These are phyloP conservation scores for Austropuccinia psidii DNA, from an alignment of 1,284 basidiomycete species.

Conservation along the genomic window DNA sequence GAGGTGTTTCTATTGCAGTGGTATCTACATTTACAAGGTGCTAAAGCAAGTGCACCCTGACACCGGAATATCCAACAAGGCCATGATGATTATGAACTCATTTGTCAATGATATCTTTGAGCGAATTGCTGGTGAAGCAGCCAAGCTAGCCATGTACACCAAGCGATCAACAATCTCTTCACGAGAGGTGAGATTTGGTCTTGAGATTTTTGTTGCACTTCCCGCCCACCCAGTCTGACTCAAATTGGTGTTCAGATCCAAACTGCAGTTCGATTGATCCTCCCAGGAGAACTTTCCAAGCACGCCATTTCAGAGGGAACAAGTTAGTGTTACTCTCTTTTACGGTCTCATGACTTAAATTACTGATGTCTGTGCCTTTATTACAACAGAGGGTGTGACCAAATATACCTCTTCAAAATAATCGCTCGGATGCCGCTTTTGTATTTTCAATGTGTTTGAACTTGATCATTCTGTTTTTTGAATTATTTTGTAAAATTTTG, in stretches of 20 bases:
- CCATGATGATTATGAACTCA: constrained; percentile 88
- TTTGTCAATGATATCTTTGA: constrained; percentile 63
- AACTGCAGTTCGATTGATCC: constrained; percentile 80
- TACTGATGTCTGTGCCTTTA: not conserved
- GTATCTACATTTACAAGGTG: constrained; percentile 79
- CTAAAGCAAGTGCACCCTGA: constrained; percentile 90
- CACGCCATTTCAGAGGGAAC: constrained; percentile 71
- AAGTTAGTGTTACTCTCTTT: constrained; percentile 41
- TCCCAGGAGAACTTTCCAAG: constrained; percentile 76
- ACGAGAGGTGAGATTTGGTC: constrained; percentile 54
- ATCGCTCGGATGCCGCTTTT: too few relatives aligned
- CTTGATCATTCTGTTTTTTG: too few relatives aligned
- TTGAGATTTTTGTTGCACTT: not conserved
- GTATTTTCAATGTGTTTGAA: too few relatives aligned
- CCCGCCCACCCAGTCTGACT: not conserved
- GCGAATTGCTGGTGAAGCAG: constrained; percentile 80
- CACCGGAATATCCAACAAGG: constrained; percentile 95
- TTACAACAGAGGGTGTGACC: constrained; percentile 48
- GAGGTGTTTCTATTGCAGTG: constrained; percentile 17
- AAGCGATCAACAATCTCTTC: constrained; percentile 92
- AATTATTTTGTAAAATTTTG: too few relatives aligned
- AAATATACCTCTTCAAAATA: constrained; percentile 55
- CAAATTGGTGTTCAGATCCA: constrained; percentile 56
- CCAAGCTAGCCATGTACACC: constrained; percentile 82
- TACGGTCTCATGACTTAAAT: constrained; percentile 46